Conservation (phyloP, 768 basidiomycete genomes). For the Lyophyllum semitale region DNA sequence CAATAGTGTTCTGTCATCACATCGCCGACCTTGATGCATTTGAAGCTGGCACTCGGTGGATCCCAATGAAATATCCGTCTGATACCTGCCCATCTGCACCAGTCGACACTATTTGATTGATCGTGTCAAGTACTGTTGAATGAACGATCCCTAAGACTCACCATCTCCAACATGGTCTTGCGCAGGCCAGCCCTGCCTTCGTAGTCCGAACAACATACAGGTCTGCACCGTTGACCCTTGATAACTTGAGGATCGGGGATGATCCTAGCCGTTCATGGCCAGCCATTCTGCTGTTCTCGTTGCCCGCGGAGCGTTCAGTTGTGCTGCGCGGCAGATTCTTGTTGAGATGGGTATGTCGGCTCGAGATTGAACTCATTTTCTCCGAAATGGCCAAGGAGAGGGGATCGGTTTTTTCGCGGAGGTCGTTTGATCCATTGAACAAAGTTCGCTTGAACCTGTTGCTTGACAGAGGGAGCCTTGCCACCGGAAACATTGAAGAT, state of each 20-base stretch:
- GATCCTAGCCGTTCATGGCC: not conserved
- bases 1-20: constrained; percentile 40
- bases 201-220: constrained; percentile 55
- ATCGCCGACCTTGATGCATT: constrained; percentile 45
- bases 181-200: constrained; percentile 49
- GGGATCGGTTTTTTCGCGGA: constrained; percentile 1
- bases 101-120: constrained; percentile 39
- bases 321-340: not conserved
- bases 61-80: constrained; percentile 60
- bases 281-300: not conserved
- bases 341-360: not conserved
- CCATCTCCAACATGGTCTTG: constrained; percentile 57
- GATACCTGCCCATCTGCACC: constrained; percentile 60
- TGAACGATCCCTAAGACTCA: constrained; percentile 7
- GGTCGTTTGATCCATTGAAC: constrained; percentile 8
- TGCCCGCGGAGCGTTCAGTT: not conserved
- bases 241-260: constrained; percentile 17
- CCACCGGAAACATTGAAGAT: constrained; percentile 53
- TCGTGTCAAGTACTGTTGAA: not conserved
- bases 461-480: constrained; percentile 53
- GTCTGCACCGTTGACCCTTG: constrained; percentile 52
- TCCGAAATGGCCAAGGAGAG: not conserved
- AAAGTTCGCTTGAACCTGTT: constrained; percentile 44
- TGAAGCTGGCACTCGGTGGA: constrained; percentile 32
- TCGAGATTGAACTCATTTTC: not conserved